These are phyloP conservation scores for Xylaria sp. DNA, from an alignment of 2,329 filamentous ascomycete species.

Conservation along the genomic window DNA sequence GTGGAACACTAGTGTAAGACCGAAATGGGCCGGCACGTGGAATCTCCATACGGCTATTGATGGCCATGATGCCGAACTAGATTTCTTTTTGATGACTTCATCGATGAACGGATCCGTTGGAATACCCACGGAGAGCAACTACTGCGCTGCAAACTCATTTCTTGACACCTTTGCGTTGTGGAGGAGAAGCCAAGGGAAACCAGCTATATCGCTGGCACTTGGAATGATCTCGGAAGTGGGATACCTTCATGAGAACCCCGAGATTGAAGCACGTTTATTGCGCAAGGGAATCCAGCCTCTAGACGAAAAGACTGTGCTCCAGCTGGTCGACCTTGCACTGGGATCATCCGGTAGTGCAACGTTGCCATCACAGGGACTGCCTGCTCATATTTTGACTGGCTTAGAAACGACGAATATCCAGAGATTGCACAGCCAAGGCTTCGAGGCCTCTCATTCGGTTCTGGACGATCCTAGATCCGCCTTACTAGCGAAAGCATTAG, in stretches of 20 bases:
- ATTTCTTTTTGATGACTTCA: slow-evolving; percentile 14
- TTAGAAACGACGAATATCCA: too few species aligned
- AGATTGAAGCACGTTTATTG: slow-evolving; percentile 12
- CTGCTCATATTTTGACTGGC: too few species aligned
- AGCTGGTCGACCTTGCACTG: too few species aligned
- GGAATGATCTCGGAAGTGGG: slow-evolving; percentile 7
- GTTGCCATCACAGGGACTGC: too few species aligned
- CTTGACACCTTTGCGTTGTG: slow-evolving; percentile 13
- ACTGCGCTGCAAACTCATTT: slow-evolving; percentile 14
- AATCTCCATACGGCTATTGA: slow-evolving; percentile 8
- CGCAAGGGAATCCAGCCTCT: too few species aligned
- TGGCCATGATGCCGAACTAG: slow-evolving; percentile 1
- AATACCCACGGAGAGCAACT: slow-evolving; percentile 14
- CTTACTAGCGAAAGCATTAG: too few species aligned
- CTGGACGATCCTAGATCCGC: too few species aligned
- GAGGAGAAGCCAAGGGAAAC: background rate
- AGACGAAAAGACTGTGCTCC: too few species aligned
- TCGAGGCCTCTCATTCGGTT: too few species aligned
- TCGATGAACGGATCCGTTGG: slow-evolving; percentile 2
- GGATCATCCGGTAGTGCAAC: too few species aligned
- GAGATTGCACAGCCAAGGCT: too few species aligned
- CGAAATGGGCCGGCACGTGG: background rate
- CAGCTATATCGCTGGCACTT: background rate
- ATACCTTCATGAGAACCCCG: slow-evolving; percentile 6
- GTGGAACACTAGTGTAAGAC: background rate